Evolutionary conservation across 2,329 filamentous ascomycete species (phyloP).

Genomic region (Cercospora beticola): DNA sequence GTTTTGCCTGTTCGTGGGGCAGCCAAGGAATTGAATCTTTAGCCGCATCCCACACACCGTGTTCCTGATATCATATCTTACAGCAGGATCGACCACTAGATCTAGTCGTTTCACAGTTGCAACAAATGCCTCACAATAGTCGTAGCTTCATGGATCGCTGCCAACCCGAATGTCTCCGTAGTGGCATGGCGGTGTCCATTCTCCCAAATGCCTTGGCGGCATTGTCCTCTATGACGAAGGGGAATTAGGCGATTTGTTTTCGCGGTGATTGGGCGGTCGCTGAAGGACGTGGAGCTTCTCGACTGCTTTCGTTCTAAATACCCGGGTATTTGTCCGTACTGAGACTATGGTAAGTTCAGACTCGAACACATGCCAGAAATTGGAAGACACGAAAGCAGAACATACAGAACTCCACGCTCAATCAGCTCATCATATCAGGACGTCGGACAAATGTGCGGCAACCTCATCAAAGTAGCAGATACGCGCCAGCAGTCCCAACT

Average conservation of each 20-base stretch:
- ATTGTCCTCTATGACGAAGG: background rate
- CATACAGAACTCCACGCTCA: background rate
- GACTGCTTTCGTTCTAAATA: too few relatives aligned
- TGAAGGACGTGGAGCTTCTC: background rate
- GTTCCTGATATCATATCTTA: background rate
- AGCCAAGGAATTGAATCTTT: background rate
- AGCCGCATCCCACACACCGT: background rate
- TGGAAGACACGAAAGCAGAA: background rate
- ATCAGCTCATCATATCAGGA: background rate
- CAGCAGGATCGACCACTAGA: background rate
- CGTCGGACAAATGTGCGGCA: background rate
- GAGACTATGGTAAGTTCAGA: background rate
- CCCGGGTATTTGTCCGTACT: too few relatives aligned
- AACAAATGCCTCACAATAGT: background rate
- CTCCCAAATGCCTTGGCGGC: background rate
- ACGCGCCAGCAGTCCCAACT: background rate
- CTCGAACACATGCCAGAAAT: background rate
- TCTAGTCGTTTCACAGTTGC: background rate
- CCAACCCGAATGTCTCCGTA: background rate
- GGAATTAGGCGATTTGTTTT: background rate
- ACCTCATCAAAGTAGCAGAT: background rate
- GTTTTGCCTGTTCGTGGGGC: slow-evolving; percentile 1
- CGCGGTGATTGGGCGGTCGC: background rate
- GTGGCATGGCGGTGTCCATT: background rate
- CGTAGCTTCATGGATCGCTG: background rate